A percentile compares a stretch with the other conserved stretches of the same genome.
Conservation (phyloP, 768 basidiomycete species). For the Lentinula lateritia region DNA sequence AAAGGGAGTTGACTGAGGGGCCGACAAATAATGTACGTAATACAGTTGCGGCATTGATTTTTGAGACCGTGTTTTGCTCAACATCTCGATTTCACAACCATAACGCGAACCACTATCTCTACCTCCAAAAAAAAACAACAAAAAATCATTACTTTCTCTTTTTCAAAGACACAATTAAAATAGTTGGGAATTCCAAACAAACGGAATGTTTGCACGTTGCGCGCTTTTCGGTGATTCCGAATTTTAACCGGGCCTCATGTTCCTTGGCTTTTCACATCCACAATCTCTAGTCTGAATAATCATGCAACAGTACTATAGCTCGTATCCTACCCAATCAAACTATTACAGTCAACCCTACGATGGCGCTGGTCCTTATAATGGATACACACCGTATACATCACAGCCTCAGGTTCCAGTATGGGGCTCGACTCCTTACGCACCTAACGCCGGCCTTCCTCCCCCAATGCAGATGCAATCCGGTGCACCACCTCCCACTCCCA, state of each 20-base stretch:
- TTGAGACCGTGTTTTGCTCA: neutral
- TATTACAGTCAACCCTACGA: neutral
- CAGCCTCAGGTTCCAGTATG: constrained; percentile 14
- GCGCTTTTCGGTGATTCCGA: constrained; percentile 1
- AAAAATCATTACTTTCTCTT: neutral
- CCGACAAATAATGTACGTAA: neutral
- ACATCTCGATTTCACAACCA: neutral
- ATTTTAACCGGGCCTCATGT: constrained; percentile 12
- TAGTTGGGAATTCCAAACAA: constrained; percentile 8
- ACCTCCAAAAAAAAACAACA: too few relatives aligned
- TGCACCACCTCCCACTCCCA: constrained; percentile 9
- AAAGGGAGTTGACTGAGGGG: neutral
- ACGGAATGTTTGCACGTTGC: constrained; percentile 30
- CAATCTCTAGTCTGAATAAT: neutral
- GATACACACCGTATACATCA: constrained; percentile 9
- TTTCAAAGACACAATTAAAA: neutral
- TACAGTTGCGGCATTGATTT: neutral
- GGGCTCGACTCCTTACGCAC: constrained; percentile 28
- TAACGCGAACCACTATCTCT: neutral
- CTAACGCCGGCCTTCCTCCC: neutral
- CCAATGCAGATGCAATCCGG: constrained; percentile 17
- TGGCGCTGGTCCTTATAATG: neutral
- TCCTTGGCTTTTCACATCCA: constrained; percentile 7
- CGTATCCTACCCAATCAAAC: neutral
- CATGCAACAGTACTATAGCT: constrained; percentile 1